Conservation (phyloP, 768 basidiomycete species). For the button mushroom (Agaricus bisporus) region DNA sequence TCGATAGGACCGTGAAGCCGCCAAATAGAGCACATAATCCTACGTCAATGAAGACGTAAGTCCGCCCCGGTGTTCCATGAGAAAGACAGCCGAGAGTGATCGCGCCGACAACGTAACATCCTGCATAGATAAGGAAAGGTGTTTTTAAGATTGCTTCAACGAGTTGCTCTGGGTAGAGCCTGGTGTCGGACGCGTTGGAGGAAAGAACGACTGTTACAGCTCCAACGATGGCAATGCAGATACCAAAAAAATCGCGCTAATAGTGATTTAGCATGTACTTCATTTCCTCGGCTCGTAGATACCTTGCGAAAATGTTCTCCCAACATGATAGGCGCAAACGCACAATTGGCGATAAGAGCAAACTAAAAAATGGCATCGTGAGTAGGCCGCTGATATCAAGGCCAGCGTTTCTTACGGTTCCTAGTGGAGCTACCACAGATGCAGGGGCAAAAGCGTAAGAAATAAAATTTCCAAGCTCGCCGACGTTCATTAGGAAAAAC, state of each 20-base stretch:
- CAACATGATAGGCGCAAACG: conserved; percentile 84
- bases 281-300: conserved; percentile 13
- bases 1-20: conserved; percentile 92
- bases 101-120: conserved; percentile 52
- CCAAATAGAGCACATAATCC: conserved; percentile 85
- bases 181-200: conserved; percentile 62
- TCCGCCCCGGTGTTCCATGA: conserved; percentile 52
- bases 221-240: conserved; percentile 77
- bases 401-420: conserved; percentile 54
- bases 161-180: conserved; percentile 63
- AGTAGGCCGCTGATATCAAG: conserved; percentile 7
- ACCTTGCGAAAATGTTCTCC: conserved; percentile 79
- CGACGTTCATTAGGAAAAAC: conserved; percentile 83
- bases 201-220: conserved; percentile 91
- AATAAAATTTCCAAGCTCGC: conserved; percentile 87
- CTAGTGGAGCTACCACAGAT: conserved; percentile 90
- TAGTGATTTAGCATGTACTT: conserved; percentile 13
- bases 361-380: conserved; percentile 39
- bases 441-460: conserved; percentile 89
- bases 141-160: conserved; percentile 62
- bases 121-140: conserved; percentile 72
- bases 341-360: conserved; percentile 91
- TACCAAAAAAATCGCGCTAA: conserved; percentile 74
- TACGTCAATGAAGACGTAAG: conserved; percentile 79
- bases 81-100: conserved; percentile 62